A percentile compares a stretch with the other conserved stretches of the same genome.
Evolutionary conservation across 1,284 basidiomycete genomes (phyloP).

Genomic region (Cutaneotrichosporon sp.): DNA sequence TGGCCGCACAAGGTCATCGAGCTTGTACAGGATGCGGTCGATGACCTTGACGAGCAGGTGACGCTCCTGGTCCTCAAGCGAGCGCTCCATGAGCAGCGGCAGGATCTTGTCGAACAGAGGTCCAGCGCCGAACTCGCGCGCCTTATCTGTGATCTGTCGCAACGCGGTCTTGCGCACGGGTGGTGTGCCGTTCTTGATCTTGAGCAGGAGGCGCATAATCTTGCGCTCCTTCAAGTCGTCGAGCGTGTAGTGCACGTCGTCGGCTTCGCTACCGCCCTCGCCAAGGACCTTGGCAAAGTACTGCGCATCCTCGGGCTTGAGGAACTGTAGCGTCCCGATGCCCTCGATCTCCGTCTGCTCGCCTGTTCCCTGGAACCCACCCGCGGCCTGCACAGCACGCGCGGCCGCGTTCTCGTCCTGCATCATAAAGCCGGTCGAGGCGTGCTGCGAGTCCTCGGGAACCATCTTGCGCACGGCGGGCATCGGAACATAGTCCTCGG

Average conservation of each 20-base stretch:
- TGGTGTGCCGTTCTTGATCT: conserved; percentile 99
- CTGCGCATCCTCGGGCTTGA: conserved; percentile 96
- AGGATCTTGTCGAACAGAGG: conserved; percentile 99
- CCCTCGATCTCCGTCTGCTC: conserved; percentile 98
- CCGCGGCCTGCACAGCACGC: conserved; percentile 78
- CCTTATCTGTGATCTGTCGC: conserved; percentile 98
- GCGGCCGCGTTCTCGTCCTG: conserved; percentile 90
- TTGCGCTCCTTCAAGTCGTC: conserved; percentile 99
- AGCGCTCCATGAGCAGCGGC: conserved; percentile 97
- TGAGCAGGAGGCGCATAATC: conserved; percentile 98
- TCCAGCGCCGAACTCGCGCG: conserved; percentile 95
- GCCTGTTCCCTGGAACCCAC: conserved; percentile 76
- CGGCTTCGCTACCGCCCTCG: conserved; percentile 79
- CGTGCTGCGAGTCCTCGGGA: conserved; percentile 59
- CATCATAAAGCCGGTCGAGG: conserved; percentile 80
- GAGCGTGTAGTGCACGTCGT: conserved; percentile 74
- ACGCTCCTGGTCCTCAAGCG: conserved; percentile 97
- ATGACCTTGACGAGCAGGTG: conserved; percentile 99
- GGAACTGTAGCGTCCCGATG: conserved; percentile 93
- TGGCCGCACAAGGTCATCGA: conserved; percentile 96
- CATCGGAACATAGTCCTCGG: conserved; percentile 83
- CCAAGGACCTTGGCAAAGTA: conserved; percentile 97
- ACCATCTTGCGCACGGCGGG: conserved; percentile 58
- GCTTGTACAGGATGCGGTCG: conserved; percentile 96
- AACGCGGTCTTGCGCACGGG: conserved; percentile 97